Percentiles rank a stretch among this genome's conserved stretches.
These are phyloP conservation scores for Backusella luteola DNA, from an alignment of 192 early-diverging fungal species.

Conservation along the genomic window DNA sequence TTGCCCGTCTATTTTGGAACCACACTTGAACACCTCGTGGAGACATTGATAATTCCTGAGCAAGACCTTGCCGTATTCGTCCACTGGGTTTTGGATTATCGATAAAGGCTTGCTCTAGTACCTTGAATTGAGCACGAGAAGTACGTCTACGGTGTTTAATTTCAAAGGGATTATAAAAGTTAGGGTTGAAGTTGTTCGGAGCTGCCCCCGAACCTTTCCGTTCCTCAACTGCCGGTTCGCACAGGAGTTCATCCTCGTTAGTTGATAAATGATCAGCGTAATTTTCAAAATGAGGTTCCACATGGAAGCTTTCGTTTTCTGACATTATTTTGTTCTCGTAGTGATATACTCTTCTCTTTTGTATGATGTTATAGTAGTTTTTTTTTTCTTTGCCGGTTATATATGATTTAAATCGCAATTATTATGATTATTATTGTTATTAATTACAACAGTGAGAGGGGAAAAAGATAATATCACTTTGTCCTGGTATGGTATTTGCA, in stretches of 20 bases:
- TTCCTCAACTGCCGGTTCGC: not conserved
- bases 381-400: constrained; percentile 1
- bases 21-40: constrained; percentile 77
- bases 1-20: constrained; percentile 85
- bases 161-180: constrained; percentile 78
- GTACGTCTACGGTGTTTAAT: constrained; percentile 75
- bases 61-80: constrained; percentile 56
- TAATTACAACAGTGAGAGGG: not conserved
- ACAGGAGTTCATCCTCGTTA: not conserved
- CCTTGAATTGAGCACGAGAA: constrained; percentile 66
- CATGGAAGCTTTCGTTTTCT: constrained; percentile 1
- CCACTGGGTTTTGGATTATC: constrained; percentile 73
- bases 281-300: not conserved
- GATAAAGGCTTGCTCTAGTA: constrained; percentile 66
- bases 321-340: not conserved
- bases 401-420: not conserved
- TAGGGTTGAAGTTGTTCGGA: constrained; percentile 51
- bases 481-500: not conserved
- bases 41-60: constrained; percentile 63
- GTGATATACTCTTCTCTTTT: not conserved
- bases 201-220: constrained; percentile 10
- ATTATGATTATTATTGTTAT: not conserved
- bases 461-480: not conserved
- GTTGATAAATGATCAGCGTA: constrained; percentile 1
- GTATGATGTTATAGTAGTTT: not conserved